A percentile compares a stretch with the other conserved stretches of the same genome.
phyloP scores from a whole-genome alignment of 306 rosid genomes.

The Luffa acutangula region DNA sequence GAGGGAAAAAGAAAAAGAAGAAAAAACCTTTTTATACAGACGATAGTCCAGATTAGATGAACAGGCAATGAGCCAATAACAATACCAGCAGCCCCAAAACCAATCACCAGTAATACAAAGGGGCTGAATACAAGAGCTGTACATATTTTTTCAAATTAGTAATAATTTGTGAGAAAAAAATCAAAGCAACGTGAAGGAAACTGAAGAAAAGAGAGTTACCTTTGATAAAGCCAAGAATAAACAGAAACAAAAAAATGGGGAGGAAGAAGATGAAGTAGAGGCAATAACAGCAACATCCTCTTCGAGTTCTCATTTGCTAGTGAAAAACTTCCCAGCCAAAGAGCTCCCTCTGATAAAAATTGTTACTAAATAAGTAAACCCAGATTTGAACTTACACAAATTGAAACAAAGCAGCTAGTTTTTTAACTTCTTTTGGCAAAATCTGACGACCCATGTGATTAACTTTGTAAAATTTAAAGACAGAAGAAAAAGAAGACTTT shows the following conservation, averaged over 20 bases:
- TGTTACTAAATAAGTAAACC: not conserved
- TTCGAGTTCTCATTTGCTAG: slow-evolving; percentile 3
- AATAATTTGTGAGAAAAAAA: not conserved
- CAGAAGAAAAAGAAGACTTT: too few species aligned
- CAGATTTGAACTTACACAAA: not conserved
- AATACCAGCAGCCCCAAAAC: slow-evolving; percentile 9
- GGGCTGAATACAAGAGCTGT: slow-evolving; percentile 8
- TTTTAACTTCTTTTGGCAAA: not conserved
- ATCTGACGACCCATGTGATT: not conserved
- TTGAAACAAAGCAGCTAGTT: not conserved
- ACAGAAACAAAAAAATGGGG: slow-evolving; percentile 10
- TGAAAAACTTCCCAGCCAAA: not conserved
- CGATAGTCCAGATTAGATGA: slow-evolving; percentile 14
- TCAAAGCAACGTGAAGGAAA: not conserved
- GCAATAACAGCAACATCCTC: not conserved
- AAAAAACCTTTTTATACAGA: slow-evolving; percentile 11
- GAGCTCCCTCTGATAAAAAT: not conserved
- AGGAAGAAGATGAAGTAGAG: slow-evolving; percentile 10
- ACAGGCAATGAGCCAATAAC: slow-evolving; percentile 10
- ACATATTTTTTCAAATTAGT: not conserved
- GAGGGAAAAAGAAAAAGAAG: not conserved
- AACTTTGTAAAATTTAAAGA: too few species aligned
- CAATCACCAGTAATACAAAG: slow-evolving; percentile 14
- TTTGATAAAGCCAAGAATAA: slow-evolving; percentile 15
- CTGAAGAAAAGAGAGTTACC: not conserved